Conservation (phyloP, 2,329 filamentous ascomycete genomes). For the Lecanosticta acicola region DNA sequence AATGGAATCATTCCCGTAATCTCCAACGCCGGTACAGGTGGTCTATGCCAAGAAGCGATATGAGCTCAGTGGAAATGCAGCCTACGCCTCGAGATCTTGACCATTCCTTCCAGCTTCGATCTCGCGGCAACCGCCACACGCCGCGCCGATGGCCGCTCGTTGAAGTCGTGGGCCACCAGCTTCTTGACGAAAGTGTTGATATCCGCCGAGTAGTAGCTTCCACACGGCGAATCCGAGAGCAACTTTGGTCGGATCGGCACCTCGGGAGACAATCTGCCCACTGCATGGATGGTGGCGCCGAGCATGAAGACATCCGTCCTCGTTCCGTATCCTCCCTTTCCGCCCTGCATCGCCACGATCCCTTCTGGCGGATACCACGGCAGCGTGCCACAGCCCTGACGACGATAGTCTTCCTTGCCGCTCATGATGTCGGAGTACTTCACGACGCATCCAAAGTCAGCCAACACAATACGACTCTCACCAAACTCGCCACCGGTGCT, state of each 20-base stretch:
- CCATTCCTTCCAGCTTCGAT: neutral
- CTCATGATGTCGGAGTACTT: slow-evolving; percentile 7
- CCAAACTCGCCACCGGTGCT: neutral
- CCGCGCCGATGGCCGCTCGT: slow-evolving; percentile 10
- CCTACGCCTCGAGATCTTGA: neutral
- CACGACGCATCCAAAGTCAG: slow-evolving; percentile 20
- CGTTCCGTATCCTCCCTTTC: slow-evolving; percentile 9
- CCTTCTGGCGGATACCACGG: slow-evolving; percentile 20
- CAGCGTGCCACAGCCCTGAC: slow-evolving; percentile 13
- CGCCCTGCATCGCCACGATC: neutral
- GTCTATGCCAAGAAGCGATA: neutral
- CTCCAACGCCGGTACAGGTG: too few species aligned
- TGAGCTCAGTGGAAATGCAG: neutral
- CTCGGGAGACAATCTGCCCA: slow-evolving; percentile 4
- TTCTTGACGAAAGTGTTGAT: slow-evolving; percentile 8
- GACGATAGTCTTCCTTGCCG: slow-evolving; percentile 5
- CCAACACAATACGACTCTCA: slow-evolving; percentile 12
- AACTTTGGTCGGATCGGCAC: neutral
- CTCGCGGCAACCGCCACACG: slow-evolving; percentile 3
- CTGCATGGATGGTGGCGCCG: slow-evolving; percentile 11
- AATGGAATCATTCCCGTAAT: too few species aligned
- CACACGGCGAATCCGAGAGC: slow-evolving; percentile 4
- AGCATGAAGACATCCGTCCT: slow-evolving; percentile 18
- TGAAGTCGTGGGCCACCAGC: slow-evolving; percentile 2
- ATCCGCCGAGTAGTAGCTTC: slow-evolving; percentile 5